These are phyloP conservation scores for Blastomyces silverae DNA, from an alignment of 2,329 filamentous ascomycete genomes.

Conservation along the genomic window DNA sequence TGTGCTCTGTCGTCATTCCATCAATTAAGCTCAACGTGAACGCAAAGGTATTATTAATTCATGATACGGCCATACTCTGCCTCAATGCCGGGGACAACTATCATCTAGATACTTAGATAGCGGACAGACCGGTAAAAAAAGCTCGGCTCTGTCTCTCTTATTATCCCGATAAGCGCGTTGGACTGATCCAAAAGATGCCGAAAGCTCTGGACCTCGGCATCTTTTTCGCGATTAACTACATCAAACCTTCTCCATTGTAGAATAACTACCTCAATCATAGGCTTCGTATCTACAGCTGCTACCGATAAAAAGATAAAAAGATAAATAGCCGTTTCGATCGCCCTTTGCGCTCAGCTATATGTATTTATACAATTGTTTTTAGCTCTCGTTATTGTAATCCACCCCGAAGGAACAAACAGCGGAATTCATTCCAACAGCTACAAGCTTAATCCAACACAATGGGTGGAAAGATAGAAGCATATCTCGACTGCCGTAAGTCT, in stretches of 20 bases:
- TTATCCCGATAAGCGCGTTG: background rate
- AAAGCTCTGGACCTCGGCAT: conserved; percentile 12
- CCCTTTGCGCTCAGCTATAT: background rate
- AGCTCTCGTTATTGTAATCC: background rate
- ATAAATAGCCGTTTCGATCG: background rate
- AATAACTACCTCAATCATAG: too few species aligned
- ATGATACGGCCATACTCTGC: background rate
- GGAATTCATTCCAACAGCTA: background rate
- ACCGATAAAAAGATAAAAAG: background rate
- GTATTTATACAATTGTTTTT: background rate
- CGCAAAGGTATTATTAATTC: background rate
- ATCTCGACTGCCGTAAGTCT: conserved; percentile 59
- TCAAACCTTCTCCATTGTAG: background rate
- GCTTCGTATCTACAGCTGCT: background rate
- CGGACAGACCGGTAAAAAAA: background rate
- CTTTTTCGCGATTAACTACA: background rate
- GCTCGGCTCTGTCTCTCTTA: background rate
- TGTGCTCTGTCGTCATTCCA: background rate
- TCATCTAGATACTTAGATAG: too few species aligned
- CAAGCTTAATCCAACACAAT: conserved; percentile 35
- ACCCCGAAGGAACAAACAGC: background rate
- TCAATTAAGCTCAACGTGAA: too few species aligned
- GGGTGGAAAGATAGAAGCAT: conserved; percentile 58
- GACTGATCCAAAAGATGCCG: background rate
- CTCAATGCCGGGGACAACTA: too few species aligned